Base-by-base conservation (phyloP, 768 basidiomycete species). In the Hygrophorus russula region DNA sequence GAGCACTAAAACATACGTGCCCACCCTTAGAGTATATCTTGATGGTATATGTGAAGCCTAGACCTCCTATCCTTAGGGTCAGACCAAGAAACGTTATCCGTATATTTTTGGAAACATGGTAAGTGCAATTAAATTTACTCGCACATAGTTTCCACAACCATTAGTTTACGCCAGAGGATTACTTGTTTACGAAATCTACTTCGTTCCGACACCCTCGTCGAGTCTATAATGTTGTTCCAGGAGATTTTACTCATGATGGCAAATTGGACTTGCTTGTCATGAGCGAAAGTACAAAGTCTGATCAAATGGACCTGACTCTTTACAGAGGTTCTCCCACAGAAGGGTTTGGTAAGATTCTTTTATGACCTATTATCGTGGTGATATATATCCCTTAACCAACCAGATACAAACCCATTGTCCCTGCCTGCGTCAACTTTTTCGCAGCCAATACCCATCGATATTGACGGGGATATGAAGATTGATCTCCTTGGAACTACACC, bases 181-280 rank as follows among this genome's bases (percentile, higher is more conserved):
- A 82, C 49, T 48, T 54, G 0, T 87, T 79, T 54, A 53, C 66
- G 46, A 66, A 68, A 41, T 65, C 74, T 4, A 58, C 64, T 5
- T 60, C 72, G 5, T 68, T 86, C 51, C 67, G 61, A 41, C 80
- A 86, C 62, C 60, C 73, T 5, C 50, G 58, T 19, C 68, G 66
- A 24, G 69, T 96, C 15, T 64, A 75, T 47, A 96, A 96, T 56
- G 80, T 93, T 40, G 75, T 98, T 8, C 92, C 93, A 0, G 89
- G 87, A 15, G 96, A 99, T 63, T 96, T 85, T 56, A 85, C 92
- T 18, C 85, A 91, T 55, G 84, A 91, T 45, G 96, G 96, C 24
- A 81, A 77, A 52, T 71, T 98, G 3, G 96, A 98, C 60, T 56
- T 96, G 1, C 75, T 98, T 1, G 76, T 98, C 36, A 91, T 97